Base-by-base conservation (phyloP, 2,329 filamentous ascomycete genomes). In the Tolypocladium ophioglossoides region DNA sequence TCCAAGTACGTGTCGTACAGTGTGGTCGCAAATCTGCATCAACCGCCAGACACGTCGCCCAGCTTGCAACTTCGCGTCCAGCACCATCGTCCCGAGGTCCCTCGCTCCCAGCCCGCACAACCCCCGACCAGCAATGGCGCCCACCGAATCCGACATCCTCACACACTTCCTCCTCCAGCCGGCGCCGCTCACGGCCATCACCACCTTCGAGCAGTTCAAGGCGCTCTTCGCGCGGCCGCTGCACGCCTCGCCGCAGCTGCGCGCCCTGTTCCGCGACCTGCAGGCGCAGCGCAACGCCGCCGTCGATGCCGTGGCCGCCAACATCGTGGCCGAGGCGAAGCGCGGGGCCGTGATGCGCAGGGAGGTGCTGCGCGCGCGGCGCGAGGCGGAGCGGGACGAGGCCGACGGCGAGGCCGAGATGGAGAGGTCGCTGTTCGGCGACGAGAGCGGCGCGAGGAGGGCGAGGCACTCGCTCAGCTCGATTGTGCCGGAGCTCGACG, bases 111-210 rank as follows among this genome's bases (percentile, higher is more conserved):
- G 10, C 24, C 16, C 24, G 10, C 24, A 40, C 18, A 24, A 24
- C 41, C n/a, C 32, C 35, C 12, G 18, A 47, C 11, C 27, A 53
- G 74, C 58, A 56, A 90, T 91, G 86, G 75, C 87, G 4, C 84
- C 86, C 10, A 85, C 84, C 47, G 91, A 95, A 72, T 76, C 81
- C 54, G 79, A 83, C 32, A 87, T 95, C 59, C 79, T 95, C 52
- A 78, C 78, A 63, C 85, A 86, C 69, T 95, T 92, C 68, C 82
- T 95, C 55, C 79, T 95, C 38, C 78, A 85, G 34, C 87, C 90
- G 14, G 85, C 89, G 9, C 79, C 86, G 32, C 76, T 95, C 39
- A 85, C 87, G 44, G 80, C 85, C 58, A 80, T 91, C 64, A 75
- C 91, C 61, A 85, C 89, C 9, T 78, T 91, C 49, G 77, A 84